These are phyloP conservation scores for Flueggea neowawraea DNA, from an alignment of 441 rosid species.

Conservation along the genomic window DNA sequence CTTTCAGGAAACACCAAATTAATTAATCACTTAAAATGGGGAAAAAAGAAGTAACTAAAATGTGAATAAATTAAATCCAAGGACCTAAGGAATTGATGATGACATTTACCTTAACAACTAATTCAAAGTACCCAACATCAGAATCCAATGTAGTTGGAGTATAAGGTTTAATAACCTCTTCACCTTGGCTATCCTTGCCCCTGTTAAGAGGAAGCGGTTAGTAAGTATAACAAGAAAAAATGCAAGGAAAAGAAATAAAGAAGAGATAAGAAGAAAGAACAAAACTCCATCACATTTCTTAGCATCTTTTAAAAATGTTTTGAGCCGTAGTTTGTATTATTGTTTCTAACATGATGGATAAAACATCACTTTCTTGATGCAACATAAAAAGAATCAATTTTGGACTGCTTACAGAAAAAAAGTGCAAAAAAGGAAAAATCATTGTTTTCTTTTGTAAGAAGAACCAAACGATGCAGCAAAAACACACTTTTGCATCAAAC, in stretches of 20 bases:
- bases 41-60: no score
- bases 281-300: not conserved
- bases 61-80: no score
- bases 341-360: no score
- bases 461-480: no score
- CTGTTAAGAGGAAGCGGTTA: slow-evolving; percentile 27
- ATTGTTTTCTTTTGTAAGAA: no score
- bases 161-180: slow-evolving; percentile 87
- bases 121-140: slow-evolving; percentile 82
- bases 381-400: no score
- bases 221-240: not conserved
- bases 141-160: slow-evolving; percentile 95
- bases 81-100: no score
- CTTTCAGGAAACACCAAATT: slow-evolving; percentile 10
- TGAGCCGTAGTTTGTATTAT: no score
- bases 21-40: not conserved
- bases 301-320: not conserved
- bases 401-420: no score
- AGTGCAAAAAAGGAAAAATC: no score
- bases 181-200: slow-evolving; percentile 84
- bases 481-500: no score
- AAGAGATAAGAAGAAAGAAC: not conserved
- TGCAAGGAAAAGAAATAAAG: not conserved
- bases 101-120: slow-evolving; percentile 73
- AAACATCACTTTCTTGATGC: no score